Evolutionary conservation across 306 rosid genomes (phyloP).

Genomic region (Quercus gilva): DNA sequence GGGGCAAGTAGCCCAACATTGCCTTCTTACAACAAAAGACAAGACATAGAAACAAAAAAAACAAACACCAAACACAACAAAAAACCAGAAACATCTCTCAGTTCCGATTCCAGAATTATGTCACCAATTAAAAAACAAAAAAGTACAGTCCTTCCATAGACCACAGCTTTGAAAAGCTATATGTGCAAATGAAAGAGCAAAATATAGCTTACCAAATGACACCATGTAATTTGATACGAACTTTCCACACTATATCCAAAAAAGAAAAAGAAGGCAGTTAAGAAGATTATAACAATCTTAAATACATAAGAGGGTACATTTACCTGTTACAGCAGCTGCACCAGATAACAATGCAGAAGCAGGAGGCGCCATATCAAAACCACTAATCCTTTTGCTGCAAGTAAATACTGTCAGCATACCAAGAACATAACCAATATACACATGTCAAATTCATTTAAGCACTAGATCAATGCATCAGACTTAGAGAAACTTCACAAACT

Average conservation of each 20-base stretch:
- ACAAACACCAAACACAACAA: constrained; percentile 98
- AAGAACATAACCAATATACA: constrained; percentile 4
- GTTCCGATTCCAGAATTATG: constrained; percentile 92
- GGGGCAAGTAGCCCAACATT: constrained; percentile 99
- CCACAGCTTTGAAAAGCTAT: constrained; percentile 45
- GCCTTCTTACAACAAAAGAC: constrained; percentile 96
- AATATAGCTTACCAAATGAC: constrained; percentile 87
- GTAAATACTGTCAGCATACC: constrained; percentile 34
- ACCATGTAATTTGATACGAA: constrained; percentile 89
- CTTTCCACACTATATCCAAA: constrained; percentile 88
- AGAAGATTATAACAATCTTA: constrained; percentile 32
- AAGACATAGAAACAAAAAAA: constrained; percentile 96
- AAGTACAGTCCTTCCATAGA: constrained; percentile 51
- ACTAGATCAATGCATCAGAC: not conserved
- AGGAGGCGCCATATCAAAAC: constrained; percentile 99
- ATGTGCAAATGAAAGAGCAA: constrained; percentile 52
- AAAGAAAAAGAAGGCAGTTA: constrained; percentile 68
- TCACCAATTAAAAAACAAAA: constrained; percentile 63
- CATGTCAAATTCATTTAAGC: not conserved
- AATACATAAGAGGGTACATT: constrained; percentile 27
- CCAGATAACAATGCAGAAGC: constrained; percentile 75
- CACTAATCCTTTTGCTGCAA: constrained; percentile 97
- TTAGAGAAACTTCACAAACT: not conserved
- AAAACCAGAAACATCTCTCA: constrained; percentile 93
- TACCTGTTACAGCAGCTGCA: constrained; percentile 72